Base-by-base conservation (phyloP, 306 rosid genomes). In the Inga laurina region DNA sequence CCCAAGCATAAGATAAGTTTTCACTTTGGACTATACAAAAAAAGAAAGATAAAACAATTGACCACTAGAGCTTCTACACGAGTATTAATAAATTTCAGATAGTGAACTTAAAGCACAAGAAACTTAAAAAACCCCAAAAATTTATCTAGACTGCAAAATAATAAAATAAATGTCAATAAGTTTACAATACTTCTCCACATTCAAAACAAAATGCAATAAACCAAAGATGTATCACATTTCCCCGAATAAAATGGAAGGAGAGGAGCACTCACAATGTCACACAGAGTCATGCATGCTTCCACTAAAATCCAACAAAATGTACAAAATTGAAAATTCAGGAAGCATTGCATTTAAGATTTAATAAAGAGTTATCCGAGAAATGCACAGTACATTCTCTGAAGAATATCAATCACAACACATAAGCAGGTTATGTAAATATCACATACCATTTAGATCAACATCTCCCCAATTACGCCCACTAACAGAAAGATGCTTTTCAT, bases 381-480 rank as follows among this genome's bases (percentile, higher is more conserved):
- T 16, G 66, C 14, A 32, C 10, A 66, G 83, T 1, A 34, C 41
- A 84, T 22, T 24, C 52, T n/a, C 57, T 13, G 18, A 35, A 78
- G 54, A 46, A 61, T 3, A 59, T n/a, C 18, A 62, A 61, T 57
- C 77, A 51, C 44, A 52, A 67, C 44, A n/a, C 18, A 64, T 62
- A 79, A 86, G 67, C n/a, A 64, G 54, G 59, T 74, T 24, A 72
- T 34, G 74, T 79, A 74, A 83, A 83, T 24, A 82, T 69, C 69
- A 81, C 92, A 81, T 69, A 97, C 99, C 99, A 56, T 89, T 94
- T 90, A 94, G 89, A 86, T 94, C 97, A 80, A 97, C 94, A 67
- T 97, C 99, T 83, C 99, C 99, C 98, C 98, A 97, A 71, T 91
- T 97, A 69, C 98, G 99, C 24, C 99, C 99, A 56, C 95, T 92